Conservation (phyloP, 2,329 filamentous ascomycete species). For the Aspergillus neoniger region DNA sequence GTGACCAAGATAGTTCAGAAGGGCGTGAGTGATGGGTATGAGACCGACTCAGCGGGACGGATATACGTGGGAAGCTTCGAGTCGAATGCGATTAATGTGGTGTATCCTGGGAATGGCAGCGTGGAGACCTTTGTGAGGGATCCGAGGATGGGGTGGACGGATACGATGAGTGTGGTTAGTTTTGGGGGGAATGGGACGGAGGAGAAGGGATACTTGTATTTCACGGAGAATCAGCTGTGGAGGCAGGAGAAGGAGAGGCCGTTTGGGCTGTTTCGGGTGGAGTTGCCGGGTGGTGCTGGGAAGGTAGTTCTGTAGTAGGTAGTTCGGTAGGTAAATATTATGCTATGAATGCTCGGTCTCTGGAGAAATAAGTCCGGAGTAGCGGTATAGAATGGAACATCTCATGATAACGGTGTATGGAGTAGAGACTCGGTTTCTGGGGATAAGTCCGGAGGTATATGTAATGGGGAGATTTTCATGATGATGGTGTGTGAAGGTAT, state of each 20-base stretch:
- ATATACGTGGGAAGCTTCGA: not conserved
- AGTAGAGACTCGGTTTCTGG: not conserved
- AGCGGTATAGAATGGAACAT: too few species aligned
- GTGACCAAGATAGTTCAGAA: not conserved
- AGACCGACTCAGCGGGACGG: not conserved
- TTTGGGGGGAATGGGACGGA: not conserved
- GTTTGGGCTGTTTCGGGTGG: not conserved
- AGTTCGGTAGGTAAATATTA: not conserved
- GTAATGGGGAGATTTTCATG: not conserved
- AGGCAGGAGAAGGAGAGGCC: not conserved
- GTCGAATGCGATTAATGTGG: not conserved
- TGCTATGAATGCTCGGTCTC: not conserved
- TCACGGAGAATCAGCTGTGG: slow-evolving; percentile 2
- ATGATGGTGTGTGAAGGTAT: not conserved
- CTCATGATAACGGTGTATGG: too few species aligned
- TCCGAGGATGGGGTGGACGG: not conserved
- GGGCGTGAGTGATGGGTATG: not conserved
- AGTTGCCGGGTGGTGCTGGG: not conserved
- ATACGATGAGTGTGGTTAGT: not conserved
- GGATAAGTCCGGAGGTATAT: not conserved
- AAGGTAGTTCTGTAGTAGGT: not conserved
- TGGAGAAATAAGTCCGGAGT: too few species aligned
- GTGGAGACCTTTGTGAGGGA: not conserved
- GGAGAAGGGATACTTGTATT: not conserved
- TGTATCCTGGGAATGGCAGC: not conserved